Percentiles rank a stretch among this genome's conserved stretches.
Evolutionary conservation across 2,329 filamentous ascomycete genomes (phyloP).

Genomic region (Alternaria dauci): DNA sequence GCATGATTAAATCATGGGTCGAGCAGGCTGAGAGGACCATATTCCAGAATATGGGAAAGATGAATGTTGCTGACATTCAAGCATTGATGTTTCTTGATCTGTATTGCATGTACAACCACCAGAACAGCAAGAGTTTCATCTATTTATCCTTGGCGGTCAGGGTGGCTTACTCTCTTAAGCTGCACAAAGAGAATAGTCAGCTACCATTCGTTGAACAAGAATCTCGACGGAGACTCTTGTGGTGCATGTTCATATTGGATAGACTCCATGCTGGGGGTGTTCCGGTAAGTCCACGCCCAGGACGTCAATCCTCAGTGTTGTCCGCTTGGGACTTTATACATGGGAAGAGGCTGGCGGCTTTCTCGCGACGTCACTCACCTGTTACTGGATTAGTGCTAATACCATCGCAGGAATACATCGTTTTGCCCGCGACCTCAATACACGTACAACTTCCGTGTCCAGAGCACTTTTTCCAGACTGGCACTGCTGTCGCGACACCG

Average conservation of each 20-base stretch:
- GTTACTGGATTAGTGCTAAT: not conserved
- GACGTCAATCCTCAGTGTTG: not conserved
- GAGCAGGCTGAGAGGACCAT: slow-evolving; percentile 10
- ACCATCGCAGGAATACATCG: not conserved
- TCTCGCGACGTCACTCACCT: not conserved
- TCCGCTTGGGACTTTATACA: not conserved
- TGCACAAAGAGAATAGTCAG: slow-evolving; percentile 12
- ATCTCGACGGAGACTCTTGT: slow-evolving; percentile 15
- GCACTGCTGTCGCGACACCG: not conserved
- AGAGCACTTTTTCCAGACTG: not conserved
- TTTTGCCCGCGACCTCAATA: not conserved
- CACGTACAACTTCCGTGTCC: not conserved
- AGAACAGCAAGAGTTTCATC: slow-evolving; percentile 6
- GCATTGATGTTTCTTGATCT: slow-evolving; percentile 9
- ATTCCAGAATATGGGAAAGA: slow-evolving; percentile 12
- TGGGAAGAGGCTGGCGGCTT: too few species aligned
- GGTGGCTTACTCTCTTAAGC: slow-evolving; percentile 11
- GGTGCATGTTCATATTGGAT: slow-evolving; percentile 14
- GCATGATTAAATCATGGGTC: slow-evolving; percentile 9
- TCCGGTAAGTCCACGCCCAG: not conserved
- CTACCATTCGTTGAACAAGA: slow-evolving; percentile 13
- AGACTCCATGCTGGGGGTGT: slow-evolving; percentile 13
- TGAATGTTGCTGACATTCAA: slow-evolving; percentile 1
- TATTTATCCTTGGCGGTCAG: slow-evolving; percentile 7
- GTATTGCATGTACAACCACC: slow-evolving; percentile 6